Evolutionary conservation across 768 basidiomycete species (phyloP).

Genomic region (Xerocomellus chrysenteron): DNA sequence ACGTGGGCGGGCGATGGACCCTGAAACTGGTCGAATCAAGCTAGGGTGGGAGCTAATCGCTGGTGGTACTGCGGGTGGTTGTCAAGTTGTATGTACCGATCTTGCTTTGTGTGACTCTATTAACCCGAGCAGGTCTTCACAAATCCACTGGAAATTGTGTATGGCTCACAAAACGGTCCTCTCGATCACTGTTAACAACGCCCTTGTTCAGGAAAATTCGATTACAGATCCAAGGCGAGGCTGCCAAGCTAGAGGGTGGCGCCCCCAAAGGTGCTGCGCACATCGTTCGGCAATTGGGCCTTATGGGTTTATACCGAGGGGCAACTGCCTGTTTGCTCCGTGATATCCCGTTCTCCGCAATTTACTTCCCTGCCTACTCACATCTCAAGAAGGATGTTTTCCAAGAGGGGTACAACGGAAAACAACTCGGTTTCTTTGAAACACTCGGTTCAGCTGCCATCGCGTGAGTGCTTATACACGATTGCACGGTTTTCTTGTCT

Average conservation of each 20-base stretch:
- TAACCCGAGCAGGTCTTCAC: conserved; percentile 75
- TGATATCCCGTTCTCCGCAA: conserved; percentile 96
- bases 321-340: conserved; percentile 90
- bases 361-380: conserved; percentile 86
- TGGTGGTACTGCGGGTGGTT: conserved; percentile 92
- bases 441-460: conserved; percentile 79
- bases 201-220: conserved; percentile 73
- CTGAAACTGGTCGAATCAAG: conserved; percentile 93
- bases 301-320: conserved; percentile 91
- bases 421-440: conserved; percentile 87
- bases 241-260: conserved; percentile 81
- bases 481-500: conserved; percentile 23
- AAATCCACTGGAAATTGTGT: conserved; percentile 96
- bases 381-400: conserved; percentile 94
- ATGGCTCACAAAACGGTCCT: conserved; percentile 29
- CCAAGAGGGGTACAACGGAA: conserved; percentile 93
- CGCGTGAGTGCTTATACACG: conserved; percentile 53
- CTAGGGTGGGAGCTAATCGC: conserved; percentile 90
- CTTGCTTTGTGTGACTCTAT: conserved; percentile 10
- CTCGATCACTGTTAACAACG: background rate
- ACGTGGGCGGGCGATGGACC: conserved; percentile 80
- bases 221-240: conserved; percentile 93
- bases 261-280: conserved; percentile 84
- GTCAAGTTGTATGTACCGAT: conserved; percentile 82
- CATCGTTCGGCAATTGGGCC: conserved; percentile 89